Evolutionary conservation across 2,329 filamentous ascomycete genomes (phyloP), one percentile per base, ranked within the genome.

Genomic region (Neopestalotiopsis clavispora): DNA sequence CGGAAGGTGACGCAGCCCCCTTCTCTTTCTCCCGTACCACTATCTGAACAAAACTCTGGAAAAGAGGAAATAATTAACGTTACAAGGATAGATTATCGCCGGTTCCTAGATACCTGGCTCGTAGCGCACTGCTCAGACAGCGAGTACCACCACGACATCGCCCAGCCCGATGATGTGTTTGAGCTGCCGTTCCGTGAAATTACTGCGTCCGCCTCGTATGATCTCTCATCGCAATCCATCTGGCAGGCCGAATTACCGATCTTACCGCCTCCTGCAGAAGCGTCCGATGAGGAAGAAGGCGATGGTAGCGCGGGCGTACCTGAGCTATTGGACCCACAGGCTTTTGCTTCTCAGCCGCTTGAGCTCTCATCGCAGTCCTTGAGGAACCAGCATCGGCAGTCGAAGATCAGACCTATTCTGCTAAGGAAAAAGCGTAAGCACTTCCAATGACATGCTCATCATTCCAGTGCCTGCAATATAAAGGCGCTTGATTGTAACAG

Each of bases 161-260:
- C 83, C 1, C 84, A 85, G 67, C 84, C 84, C 3, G 78, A 78
- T 4, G 81, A 83, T 71, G 82, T 80, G 62, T 80, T 84, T 67
- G 84, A 86, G 74, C 74, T 86, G 10, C 82, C 83, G 4, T 84
- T 84, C 52, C 84, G 83, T 13, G 80, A 85, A 66, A 81, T 86
- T 17, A 75, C 76, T 42, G 77, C 82, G 1, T 70, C 72, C 10
- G 72, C 75, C 23, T 69, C 71, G 17, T 71, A 69, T 6, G 75
- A 77, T 38, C 67, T 73, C 7, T 62, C 68, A 4, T 68, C 68
- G 3, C 67, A 70, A 0, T 61, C 68, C 6, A 66, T 69, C 1
- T 71, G 72, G 17, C 66, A 66, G n/a, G 34, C 49, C 17, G 66
- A 67, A 6, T 65, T 67, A 5, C 65, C 64, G 17, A 57, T 66